phyloP scores from a whole-genome alignment of 179 eudicot species.

The Silene noctiflora region DNA sequence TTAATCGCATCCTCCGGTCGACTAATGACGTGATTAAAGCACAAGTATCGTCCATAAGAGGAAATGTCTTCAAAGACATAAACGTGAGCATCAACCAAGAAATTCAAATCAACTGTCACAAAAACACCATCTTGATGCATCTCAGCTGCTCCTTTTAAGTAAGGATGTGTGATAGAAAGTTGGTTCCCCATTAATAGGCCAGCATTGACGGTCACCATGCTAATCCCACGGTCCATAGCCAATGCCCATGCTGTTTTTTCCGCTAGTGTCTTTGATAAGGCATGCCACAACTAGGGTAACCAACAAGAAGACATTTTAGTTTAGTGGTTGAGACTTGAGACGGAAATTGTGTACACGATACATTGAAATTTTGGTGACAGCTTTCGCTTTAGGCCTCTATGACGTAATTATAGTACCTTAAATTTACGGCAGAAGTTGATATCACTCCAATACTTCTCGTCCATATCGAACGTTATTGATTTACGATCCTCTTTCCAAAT shows the following conservation, averaged over 20 bases:
- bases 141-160: conserved; percentile 74
- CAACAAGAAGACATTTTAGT: background rate
- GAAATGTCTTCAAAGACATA: conserved; percentile 54
- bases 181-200: conserved; percentile 42
- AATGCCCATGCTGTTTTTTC: conserved; percentile 69
- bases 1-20: conserved; percentile 39
- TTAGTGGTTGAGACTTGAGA: no score
- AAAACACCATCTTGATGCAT: conserved; percentile 65
- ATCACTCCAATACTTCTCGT: conserved; percentile 56
- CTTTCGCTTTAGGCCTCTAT: no score
- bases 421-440: conserved; percentile 45
- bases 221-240: conserved; percentile 60
- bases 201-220: conserved; percentile 47
- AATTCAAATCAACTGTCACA: conserved; percentile 46
- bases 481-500: conserved; percentile 52
- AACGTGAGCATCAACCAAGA: conserved; percentile 49
- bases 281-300: conserved; percentile 47
- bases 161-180: conserved; percentile 42
- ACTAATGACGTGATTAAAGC: conserved; percentile 52
- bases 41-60: conserved; percentile 56
- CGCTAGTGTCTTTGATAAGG: conserved; percentile 52
- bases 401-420: conserved; percentile 32
- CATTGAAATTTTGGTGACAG: no score
- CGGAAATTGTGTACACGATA: no score
- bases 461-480: conserved; percentile 26